Base-by-base conservation (phyloP, 2,329 filamentous ascomycete species). In the Aspergillus hortae region DNA sequence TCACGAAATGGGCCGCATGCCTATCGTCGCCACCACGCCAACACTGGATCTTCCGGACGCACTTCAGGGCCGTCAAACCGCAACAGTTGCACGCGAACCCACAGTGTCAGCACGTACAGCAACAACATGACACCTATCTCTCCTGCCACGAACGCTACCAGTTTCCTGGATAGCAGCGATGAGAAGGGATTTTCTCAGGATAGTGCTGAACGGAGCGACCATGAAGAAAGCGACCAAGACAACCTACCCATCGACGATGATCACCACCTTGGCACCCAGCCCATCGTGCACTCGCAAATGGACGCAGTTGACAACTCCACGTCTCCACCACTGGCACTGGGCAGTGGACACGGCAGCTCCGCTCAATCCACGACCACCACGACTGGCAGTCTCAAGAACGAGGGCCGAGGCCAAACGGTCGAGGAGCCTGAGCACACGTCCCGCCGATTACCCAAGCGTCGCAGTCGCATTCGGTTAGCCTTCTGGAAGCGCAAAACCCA, bases 121-220 rank as follows among this genome's bases (percentile, higher is more conserved):
- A 74, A 74, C 53, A 71, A 66, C 12, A 68, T 70, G 61, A 71
- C 72, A 1, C 70, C 72, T 1, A 68, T 71, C 4, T 74, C 72
- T 5, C 71, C 71, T 1, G 66, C 68, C 10, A 76, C 74, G n/a
- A 74, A 76, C 52, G 73, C 72, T 15, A 74, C 73, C 32, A 76
- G 74, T 52, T 68, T 75, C 25, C 60, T 68, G 25, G 72, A 75
- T 43, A 74, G 71, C 44, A 61, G 67, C 19, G 72, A 74, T 33
- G 72, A 75, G 44, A 70, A 69, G 44, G 64, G 63, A 2, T 48
- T 57, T 32, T 55, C 58, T 19, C 61, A 62, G 17, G 65, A 66
- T 43, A 63, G 63, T 51, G 59, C 65, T 12, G 56, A 56, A 17
- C 60, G 61, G 44, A 67, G 66, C 45, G 67, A 68, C 11, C 59